Conservation (phyloP, 805 yeast species). For the Danielia reshetovae region DNA sequence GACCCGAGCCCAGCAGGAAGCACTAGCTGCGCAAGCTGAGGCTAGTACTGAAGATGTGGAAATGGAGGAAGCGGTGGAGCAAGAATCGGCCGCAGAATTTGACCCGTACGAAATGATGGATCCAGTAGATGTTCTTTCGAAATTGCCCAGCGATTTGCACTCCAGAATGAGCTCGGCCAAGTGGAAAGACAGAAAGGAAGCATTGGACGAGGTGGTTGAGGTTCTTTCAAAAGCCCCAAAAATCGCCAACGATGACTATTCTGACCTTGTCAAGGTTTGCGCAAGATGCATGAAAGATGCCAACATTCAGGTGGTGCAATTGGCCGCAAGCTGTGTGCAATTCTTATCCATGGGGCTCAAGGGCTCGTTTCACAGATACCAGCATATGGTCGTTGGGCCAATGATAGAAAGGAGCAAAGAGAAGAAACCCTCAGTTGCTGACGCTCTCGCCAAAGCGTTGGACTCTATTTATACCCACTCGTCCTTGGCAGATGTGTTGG, state of each 20-base stretch:
- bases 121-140: slow-evolving; percentile 62
- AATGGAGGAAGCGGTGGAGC: slow-evolving; percentile 27
- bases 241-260: slow-evolving; percentile 58
- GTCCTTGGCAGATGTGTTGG: slow-evolving; percentile 52
- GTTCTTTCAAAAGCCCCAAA: slow-evolving; percentile 52
- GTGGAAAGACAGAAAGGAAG: slow-evolving; percentile 94
- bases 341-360: slow-evolving; percentile 65
- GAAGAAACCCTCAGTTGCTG: slow-evolving; percentile 74
- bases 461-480: slow-evolving; percentile 57
- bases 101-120: slow-evolving; percentile 73
- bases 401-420: slow-evolving; percentile 83
- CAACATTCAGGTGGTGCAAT: slow-evolving; percentile 78
- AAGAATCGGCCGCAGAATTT: slow-evolving; percentile 17
- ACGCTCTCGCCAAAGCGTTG: slow-evolving; percentile 62
- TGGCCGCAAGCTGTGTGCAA: slow-evolving; percentile 67
- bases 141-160: slow-evolving; percentile 61
- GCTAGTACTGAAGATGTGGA: slow-evolving; percentile 18
- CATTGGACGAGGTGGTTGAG: slow-evolving; percentile 57
- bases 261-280: slow-evolving; percentile 56
- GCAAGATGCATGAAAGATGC: slow-evolving; percentile 83
- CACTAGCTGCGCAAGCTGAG: slow-evolving; percentile 23
- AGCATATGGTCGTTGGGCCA: slow-evolving; percentile 49
- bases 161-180: slow-evolving; percentile 54
- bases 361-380: slow-evolving; percentile 51
- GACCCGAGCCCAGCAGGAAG: slow-evolving; percentile 50